These are phyloP conservation scores for Eudorina sp. DNA, from an alignment of 139 green algal species.

Conservation along the genomic window DNA sequence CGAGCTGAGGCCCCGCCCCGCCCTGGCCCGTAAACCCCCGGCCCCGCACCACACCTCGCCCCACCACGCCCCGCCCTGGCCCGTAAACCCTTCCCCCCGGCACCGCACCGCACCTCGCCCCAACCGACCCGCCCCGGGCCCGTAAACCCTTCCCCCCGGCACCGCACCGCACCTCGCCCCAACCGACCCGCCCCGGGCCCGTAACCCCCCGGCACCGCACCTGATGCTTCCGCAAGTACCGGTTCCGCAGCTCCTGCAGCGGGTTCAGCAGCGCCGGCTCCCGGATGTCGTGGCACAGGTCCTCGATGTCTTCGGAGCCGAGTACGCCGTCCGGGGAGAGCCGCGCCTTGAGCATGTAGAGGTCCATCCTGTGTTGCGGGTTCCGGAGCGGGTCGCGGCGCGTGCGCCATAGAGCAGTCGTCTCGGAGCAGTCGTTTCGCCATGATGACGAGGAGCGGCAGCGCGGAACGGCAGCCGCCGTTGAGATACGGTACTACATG, in stretches of 20 bases:
- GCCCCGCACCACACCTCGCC: too few relatives aligned
- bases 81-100: neutral
- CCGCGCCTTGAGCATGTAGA: slow-evolving; percentile 41
- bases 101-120: neutral
- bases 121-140: neutral
- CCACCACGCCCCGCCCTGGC: too few relatives aligned
- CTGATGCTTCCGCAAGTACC: slow-evolving; percentile 40
- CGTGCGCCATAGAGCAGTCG: too few relatives aligned
- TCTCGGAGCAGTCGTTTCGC: too few relatives aligned
- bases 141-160: neutral
- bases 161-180: too few relatives aligned
- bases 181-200: too few relatives aligned
- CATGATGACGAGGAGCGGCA: too few relatives aligned
- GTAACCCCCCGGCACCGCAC: neutral
- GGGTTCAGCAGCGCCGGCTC: slow-evolving; percentile 51
- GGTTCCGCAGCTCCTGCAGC: slow-evolving; percentile 53
- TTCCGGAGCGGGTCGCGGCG: too few relatives aligned
- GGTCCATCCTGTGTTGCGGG: slow-evolving; percentile 55
- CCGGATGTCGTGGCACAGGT: slow-evolving; percentile 60
- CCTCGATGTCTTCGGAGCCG: slow-evolving; percentile 61
- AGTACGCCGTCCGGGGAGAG: slow-evolving; percentile 45
- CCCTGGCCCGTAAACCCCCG: too few relatives aligned
- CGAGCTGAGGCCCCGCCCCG: too few relatives aligned
- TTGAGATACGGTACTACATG: too few relatives aligned
- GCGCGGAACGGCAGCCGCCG: too few relatives aligned